A percentile compares a stretch with the other conserved stretches of the same genome.
These are phyloP conservation scores for Spirogloea muscicola DNA, from an alignment of 139 green algal genomes.

Conservation along the genomic window DNA sequence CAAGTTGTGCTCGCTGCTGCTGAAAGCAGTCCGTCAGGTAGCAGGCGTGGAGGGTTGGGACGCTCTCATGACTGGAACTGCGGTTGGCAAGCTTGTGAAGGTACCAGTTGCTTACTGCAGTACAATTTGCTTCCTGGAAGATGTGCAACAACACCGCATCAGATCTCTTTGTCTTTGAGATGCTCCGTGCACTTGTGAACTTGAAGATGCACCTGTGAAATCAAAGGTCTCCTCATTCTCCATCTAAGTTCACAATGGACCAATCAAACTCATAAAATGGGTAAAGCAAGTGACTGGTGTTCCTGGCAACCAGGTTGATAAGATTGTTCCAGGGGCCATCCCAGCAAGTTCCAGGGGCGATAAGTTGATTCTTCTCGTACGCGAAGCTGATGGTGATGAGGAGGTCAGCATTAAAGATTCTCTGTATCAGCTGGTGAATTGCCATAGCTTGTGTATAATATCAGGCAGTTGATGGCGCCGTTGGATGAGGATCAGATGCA, in stretches of 20 bases:
- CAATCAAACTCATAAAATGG: too few relatives aligned
- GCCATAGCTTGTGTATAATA: background rate
- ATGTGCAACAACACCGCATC: background rate
- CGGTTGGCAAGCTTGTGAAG: slow-evolving; percentile 63
- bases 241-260: too few relatives aligned
- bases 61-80: slow-evolving; percentile 70
- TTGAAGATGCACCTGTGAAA: background rate
- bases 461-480: background rate
- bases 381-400: slow-evolving; percentile 83
- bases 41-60: slow-evolving; percentile 71
- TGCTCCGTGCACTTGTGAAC: background rate
- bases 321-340: slow-evolving; percentile 12
- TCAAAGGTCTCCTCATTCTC: background rate
- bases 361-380: slow-evolving; percentile 44
- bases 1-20: slow-evolving; percentile 59
- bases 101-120: too few relatives aligned
- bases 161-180: background rate
- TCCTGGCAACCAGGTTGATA: slow-evolving; percentile 22
- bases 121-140: too few relatives aligned
- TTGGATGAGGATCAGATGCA: background rate
- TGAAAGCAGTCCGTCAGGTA: slow-evolving; percentile 53
- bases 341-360: background rate
- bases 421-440: background rate
- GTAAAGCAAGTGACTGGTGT: slow-evolving; percentile 12
- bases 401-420: slow-evolving; percentile 65